A percentile compares a stretch with the other conserved stretches of the same genome.
Evolutionary conservation across 2,329 filamentous ascomycete species (phyloP).

Genomic region (Colletotrichum acutatum): DNA sequence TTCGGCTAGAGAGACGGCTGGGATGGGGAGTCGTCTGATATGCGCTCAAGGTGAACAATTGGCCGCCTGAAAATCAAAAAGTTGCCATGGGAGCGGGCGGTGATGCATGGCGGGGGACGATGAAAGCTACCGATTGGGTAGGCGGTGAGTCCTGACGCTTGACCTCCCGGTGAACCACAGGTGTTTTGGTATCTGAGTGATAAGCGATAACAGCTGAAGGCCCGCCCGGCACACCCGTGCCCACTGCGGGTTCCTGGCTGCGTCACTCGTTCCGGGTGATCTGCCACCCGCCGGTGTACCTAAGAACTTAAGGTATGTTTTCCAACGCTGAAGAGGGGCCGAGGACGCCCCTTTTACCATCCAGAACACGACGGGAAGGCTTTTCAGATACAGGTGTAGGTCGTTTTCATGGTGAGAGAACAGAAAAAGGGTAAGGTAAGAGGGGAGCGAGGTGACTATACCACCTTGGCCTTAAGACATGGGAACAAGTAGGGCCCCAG

Average conservation of each 20-base stretch:
- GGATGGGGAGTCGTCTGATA: background rate
- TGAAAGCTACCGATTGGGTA: constrained; percentile 10
- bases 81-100: background rate
- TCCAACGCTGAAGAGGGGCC: background rate
- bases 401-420: background rate
- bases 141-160: constrained; percentile 27
- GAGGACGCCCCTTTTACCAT: background rate
- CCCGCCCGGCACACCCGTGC: background rate
- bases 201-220: background rate
- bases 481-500: background rate
- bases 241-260: background rate
- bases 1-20: background rate
- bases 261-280: background rate
- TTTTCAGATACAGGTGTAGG: too few relatives aligned
- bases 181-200: too few relatives aligned
- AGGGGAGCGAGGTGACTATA: background rate
- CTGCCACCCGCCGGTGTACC: background rate
- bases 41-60: background rate
- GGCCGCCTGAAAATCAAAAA: constrained; percentile 20
- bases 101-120: constrained; percentile 18
- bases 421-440: background rate
- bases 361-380: too few relatives aligned
- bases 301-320: too few relatives aligned
- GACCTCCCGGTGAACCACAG: background rate
- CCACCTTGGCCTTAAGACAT: background rate